Evolutionary conservation across 257 asterid species (phyloP), one percentile per base, ranked within the genome.

Genomic region (Solanum infundibuliforme): DNA sequence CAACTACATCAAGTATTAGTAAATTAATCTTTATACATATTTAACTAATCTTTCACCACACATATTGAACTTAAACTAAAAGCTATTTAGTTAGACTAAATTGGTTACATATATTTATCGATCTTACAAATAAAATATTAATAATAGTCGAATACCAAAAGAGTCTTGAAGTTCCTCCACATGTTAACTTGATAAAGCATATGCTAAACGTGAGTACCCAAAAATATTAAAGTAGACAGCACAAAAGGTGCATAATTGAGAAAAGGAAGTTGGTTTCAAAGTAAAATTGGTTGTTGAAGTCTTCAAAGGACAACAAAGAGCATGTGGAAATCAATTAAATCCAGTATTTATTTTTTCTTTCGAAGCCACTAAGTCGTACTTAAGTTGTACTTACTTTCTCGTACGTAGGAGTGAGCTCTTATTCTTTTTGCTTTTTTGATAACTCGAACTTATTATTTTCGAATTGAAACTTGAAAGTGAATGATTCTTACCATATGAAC

Each of bases 201-300:
- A 32, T 71, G 77, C n/a, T 7, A 71, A 16, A 31, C 12, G 97
- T 76, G 96, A 95, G 62, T 96, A 94, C 36, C 92, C 95, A 11
- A 94, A 43, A 93, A 58, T 95, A 97, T 73, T 72, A 73, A 72
- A 32, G 3, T 35, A 73, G 18, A 35, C 48, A 35, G 6, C 11
- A 74, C 52, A 25, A 74, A 74, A 74, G 32, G 48, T 73, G 48
- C 82, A 73, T 74, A 36, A 55, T 55, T 55, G 48, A 74, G 48
- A 73, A 73, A 5, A 35, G 2, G 41, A 25, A 36, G 16, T 20
- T 74, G 5, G 20, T 36, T 74, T 74, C 21, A 35, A 35, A 74
- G 83, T 75, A 75, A 29, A 75, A 36, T 75, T 75, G 83, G 83
- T 36, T 23, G 83, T 75, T 35, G 34, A 43, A 79, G 66, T 46